Base-by-base conservation (phyloP, 164 flowering plant genomes). In the Umbellularia californica region DNA sequence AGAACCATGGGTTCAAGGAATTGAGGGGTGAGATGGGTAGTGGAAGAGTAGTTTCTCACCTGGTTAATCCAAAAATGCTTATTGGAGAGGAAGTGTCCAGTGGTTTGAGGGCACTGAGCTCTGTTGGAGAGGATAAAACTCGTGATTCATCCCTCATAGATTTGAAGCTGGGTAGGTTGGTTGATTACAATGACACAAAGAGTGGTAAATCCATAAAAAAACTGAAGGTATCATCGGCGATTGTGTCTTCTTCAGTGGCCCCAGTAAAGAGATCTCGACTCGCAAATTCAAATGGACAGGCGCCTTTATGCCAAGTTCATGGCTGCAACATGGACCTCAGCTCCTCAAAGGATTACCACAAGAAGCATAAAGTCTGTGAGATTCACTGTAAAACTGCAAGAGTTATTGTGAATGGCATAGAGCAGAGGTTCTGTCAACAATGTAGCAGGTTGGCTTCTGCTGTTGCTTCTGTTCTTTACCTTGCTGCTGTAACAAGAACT, bases 351-450 rank as follows among this genome's bases (percentile, higher is more conserved):
- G 97, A 92, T 22, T 94, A 94, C 81, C 94, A 94, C 84, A 92
- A 85, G 83, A 82, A 93, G 84, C 97, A 92, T 72, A 92, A 85
- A 86, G 97, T 94, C 35, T 94, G 98, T 75, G 95, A 90, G 62
- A 75, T 68, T 84, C 98, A 93, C 80, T 87, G 95, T 17, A 91
- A 91, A 81, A 88, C 95, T 9, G 81, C 92, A 51, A 84, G 84
- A 77, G 98, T 92, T 22, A 85, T 88, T 51, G 95, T 93, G 5
- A 89, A 88, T 68, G 90, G 94, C 25, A 84, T 88, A 23, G 91
- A 89, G 66, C 98, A 93, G 71, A 84, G 98, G 81, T 93, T 93
- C 78, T 91, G 97, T 79, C 98, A 91, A 81, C 88, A 87, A 78
- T 87, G 90, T 76, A 87, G 90, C 85, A 89, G 98, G 98, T 93